Conservation (phyloP, 345 rosid genomes). For the Eutrema japonicum region DNA sequence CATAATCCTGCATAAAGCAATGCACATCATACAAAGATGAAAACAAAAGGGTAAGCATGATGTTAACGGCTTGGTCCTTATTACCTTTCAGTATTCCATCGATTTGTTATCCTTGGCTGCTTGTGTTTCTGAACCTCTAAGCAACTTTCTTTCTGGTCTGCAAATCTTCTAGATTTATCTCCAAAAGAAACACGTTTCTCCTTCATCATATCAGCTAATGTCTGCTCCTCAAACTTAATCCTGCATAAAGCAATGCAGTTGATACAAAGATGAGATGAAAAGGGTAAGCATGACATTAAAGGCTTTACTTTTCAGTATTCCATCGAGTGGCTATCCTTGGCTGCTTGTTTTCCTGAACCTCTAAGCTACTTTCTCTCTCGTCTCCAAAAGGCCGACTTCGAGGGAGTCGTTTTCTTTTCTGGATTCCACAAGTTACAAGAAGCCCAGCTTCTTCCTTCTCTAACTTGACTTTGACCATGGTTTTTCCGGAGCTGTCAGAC, state of each 20-base stretch:
- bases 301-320: slow-evolving; percentile 67
- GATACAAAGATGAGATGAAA: neutral
- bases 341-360: slow-evolving; percentile 43
- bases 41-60: neutral
- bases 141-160: slow-evolving; percentile 19
- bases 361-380: slow-evolving; percentile 14
- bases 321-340: slow-evolving; percentile 51
- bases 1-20: slow-evolving; percentile 56
- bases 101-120: slow-evolving; percentile 31
- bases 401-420: slow-evolving; percentile 50
- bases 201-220: slow-evolving; percentile 69
- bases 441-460: slow-evolving; percentile 45
- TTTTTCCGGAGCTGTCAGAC: slow-evolving; percentile 34
- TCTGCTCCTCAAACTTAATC: slow-evolving; percentile 67
- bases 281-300: slow-evolving; percentile 4
- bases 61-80: slow-evolving; percentile 11
- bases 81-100: slow-evolving; percentile 84
- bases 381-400: slow-evolving; percentile 30
- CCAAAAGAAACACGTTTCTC: slow-evolving; percentile 72
- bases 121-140: slow-evolving; percentile 41
- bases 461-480: slow-evolving; percentile 44
- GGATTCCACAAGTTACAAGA: slow-evolving; percentile 38
- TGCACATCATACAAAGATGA: neutral
- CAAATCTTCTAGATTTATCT: slow-evolving; percentile 29
- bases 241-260: slow-evolving; percentile 44